Evolutionary conservation across 331 rosid genomes (phyloP).

Genomic region (Spiraea crenata): DNA sequence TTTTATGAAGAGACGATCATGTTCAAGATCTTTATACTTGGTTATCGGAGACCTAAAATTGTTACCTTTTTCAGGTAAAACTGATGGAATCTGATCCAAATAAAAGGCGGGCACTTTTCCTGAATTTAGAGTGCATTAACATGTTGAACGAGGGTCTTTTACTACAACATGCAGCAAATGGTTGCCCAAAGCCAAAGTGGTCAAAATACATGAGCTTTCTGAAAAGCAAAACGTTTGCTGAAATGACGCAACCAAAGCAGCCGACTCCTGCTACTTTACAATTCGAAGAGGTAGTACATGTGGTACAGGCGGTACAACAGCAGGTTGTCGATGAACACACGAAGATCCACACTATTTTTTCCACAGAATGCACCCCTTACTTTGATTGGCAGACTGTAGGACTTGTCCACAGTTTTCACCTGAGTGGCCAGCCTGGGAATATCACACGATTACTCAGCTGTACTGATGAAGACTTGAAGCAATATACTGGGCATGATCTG

Average conservation of each 20-base stretch:
- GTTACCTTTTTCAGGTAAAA: slow-evolving; percentile 48
- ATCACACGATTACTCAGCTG: slow-evolving; percentile 95
- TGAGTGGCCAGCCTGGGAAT: slow-evolving; percentile 93
- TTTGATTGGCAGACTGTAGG: slow-evolving; percentile 99
- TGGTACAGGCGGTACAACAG: slow-evolving; percentile 28
- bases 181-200: slow-evolving; percentile 82
- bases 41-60: slow-evolving; percentile 17
- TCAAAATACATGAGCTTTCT: slow-evolving; percentile 84
- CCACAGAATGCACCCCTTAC: slow-evolving; percentile 82
- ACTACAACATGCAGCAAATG: slow-evolving; percentile 73
- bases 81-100: slow-evolving; percentile 59
- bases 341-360: slow-evolving; percentile 75
- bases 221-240: slow-evolving; percentile 76
- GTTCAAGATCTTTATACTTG: slow-evolving; percentile 12
- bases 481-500: slow-evolving; percentile 74
- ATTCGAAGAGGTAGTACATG: slow-evolving; percentile 42
- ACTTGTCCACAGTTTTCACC: slow-evolving; percentile 79
- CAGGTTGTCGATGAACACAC: slow-evolving; percentile 34
- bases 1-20: slow-evolving; percentile 6
- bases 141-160: slow-evolving; percentile 83
- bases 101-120: slow-evolving; percentile 54
- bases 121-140: slow-evolving; percentile 80
- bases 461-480: slow-evolving; percentile 62
- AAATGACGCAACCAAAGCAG: slow-evolving; percentile 67
- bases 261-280: slow-evolving; percentile 63